A percentile compares a stretch with the other conserved stretches of the same genome.
These are phyloP conservation scores for Xylaria sp. DNA, from an alignment of 2,329 filamentous ascomycete species.

Conservation along the genomic window DNA sequence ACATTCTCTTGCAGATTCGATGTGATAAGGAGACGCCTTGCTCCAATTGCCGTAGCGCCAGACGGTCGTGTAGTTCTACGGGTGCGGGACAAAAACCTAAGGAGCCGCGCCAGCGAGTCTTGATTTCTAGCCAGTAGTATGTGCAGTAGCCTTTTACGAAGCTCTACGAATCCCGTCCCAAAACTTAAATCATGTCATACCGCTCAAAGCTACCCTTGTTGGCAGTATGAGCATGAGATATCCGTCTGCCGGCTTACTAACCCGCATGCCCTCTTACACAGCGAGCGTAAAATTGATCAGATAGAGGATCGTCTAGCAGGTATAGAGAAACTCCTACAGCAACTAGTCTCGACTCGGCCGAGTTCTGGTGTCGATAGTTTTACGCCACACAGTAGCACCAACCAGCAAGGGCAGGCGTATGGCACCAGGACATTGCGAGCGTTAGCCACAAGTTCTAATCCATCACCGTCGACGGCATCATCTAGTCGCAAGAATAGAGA, in stretches of 20 bases:
- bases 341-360: slow-evolving; percentile 40
- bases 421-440: slow-evolving; percentile 10
- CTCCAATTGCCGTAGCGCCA: slow-evolving; percentile 66
- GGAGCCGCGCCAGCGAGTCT: slow-evolving; percentile 64
- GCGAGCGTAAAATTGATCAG: slow-evolving; percentile 62
- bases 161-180: not conserved
- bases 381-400: slow-evolving; percentile 4
- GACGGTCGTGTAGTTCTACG: slow-evolving; percentile 64
- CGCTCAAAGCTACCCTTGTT: too few relatives aligned
- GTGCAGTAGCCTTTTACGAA: slow-evolving; percentile 41
- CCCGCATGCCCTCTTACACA: slow-evolving; percentile 39
- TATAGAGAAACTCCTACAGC: slow-evolving; percentile 53
- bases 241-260: slow-evolving; percentile 12
- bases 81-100: slow-evolving; percentile 65
- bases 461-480: slow-evolving; percentile 21
- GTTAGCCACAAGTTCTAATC: slow-evolving; percentile 1
- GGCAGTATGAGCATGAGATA: not conserved
- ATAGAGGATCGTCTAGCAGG: slow-evolving; percentile 53
- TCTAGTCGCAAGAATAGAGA: slow-evolving; percentile 50
- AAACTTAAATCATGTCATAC: not conserved
- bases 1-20: slow-evolving; percentile 57
- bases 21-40: slow-evolving; percentile 69
- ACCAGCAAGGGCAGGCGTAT: slow-evolving; percentile 2
- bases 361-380: slow-evolving; percentile 9
- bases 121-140: slow-evolving; percentile 71